A percentile compares a stretch with the other conserved stretches of the same genome.
Evolutionary conservation across 2,329 filamentous ascomycete genomes (phyloP).

Genomic region (Monosporascus sp.): DNA sequence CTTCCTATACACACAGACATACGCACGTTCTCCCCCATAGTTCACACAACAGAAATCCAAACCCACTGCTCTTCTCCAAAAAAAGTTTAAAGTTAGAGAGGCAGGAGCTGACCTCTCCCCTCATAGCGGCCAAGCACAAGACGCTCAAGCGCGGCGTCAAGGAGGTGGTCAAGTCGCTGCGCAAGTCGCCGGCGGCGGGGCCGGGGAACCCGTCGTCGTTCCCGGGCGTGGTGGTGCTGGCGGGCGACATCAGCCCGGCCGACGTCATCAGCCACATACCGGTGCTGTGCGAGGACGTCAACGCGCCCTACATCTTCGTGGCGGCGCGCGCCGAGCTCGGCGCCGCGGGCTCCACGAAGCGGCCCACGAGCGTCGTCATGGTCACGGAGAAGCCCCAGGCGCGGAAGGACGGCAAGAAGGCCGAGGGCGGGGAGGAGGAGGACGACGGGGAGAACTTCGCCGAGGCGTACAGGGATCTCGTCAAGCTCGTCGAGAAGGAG

Average conservation of each 20-base stretch:
- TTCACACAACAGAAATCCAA: too few relatives aligned
- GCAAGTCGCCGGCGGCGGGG: constrained; percentile 76
- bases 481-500: constrained; percentile 64
- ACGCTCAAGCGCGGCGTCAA: constrained; percentile 97
- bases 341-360: constrained; percentile 88
- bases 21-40: too few relatives aligned
- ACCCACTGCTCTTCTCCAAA: neutral
- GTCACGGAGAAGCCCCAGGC: constrained; percentile 51
- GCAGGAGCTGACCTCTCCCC: constrained; percentile 8
- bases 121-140: constrained; percentile 84
- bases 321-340: constrained; percentile 88
- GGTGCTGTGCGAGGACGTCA: constrained; percentile 96
- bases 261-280: constrained; percentile 98
- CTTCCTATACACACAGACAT: too few relatives aligned
- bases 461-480: constrained; percentile 59
- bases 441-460: constrained; percentile 55
- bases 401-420: constrained; percentile 38
- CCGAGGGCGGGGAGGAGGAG: constrained; percentile 33
- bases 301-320: constrained; percentile 94
- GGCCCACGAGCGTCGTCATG: constrained; percentile 96
- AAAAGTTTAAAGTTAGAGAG: neutral
- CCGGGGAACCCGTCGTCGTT: constrained; percentile 53
- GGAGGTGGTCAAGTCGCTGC: constrained; percentile 96
- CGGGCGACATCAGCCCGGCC: constrained; percentile 95
- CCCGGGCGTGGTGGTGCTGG: constrained; percentile 81